These are phyloP conservation scores for Nicotiana sylvestris DNA, from an alignment of 257 asterid species.

Conservation along the genomic window DNA sequence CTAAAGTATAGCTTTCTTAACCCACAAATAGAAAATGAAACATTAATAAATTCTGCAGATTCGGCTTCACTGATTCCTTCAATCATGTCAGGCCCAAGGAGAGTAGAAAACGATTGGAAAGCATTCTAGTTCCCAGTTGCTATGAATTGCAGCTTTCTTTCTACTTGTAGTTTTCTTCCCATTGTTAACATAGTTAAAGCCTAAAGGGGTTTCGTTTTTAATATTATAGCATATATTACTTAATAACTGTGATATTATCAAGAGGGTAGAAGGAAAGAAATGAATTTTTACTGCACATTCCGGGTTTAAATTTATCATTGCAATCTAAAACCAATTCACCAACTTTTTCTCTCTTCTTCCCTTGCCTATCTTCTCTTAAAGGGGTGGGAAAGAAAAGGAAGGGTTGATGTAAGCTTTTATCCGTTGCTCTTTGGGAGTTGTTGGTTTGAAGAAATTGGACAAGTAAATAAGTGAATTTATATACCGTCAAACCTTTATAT, in stretches of 20 bases:
- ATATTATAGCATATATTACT: background rate
- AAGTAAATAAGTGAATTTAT: background rate
- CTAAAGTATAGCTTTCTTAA: background rate
- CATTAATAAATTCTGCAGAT: background rate
- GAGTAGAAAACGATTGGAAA: background rate
- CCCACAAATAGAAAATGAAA: background rate
- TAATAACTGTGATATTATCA: no score
- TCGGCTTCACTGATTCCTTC: background rate
- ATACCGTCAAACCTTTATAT: no score
- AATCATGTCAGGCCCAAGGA: background rate
- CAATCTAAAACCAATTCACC: background rate
- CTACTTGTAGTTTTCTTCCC: background rate
- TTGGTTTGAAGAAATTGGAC: background rate
- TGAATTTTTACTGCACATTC: background rate
- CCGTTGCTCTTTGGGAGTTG: background rate
- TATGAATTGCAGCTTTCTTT: background rate
- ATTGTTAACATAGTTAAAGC: no score
- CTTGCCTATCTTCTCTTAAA: background rate
- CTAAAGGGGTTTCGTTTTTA: background rate
- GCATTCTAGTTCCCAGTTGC: background rate
- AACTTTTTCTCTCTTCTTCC: background rate
- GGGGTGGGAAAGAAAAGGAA: background rate
- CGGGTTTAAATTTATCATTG: background rate
- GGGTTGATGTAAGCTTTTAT: background rate
- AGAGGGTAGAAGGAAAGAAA: background rate